Evolutionary conservation across 2,329 filamentous ascomycete species (phyloP), one percentile per base, ranked within the genome.

Genomic region (Trichoderma koningiopsis): DNA sequence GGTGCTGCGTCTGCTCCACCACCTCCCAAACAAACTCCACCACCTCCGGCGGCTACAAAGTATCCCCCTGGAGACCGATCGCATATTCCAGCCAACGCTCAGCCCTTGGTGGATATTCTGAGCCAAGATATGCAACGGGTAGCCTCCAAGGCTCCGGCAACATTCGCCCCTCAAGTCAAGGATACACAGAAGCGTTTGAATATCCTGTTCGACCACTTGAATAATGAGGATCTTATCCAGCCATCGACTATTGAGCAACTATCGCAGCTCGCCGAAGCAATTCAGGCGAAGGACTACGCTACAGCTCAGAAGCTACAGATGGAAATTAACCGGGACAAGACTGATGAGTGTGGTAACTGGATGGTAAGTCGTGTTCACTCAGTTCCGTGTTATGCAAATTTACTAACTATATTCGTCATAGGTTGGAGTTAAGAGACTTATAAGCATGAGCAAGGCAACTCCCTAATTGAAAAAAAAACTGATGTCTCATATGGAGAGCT

Each of bases 141-240:
- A 68, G 94, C 94, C 70, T 83, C 89, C 37, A 91, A 93, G 74
- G 96, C 96, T 0, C 96, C 96, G 22, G 84, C 91, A n/a, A 90
- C 91, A 19, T 97, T 96, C 82, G 91, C 92, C 72, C 87, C 90
- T 16, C 94, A 98, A 78, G 94, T 99, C 24, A 92, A 93, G 75
- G 96, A 98, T 78, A 96, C 94, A 2, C 93, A 97, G 79, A 97
- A 97, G 82, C 90, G 96, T 33, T 86, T 99, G 70, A 92, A 92
- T 75, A 90, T 97, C 61, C 84, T 99, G n/a, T 98, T 97, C 78
- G 95, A 99, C 77, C 94, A 97, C 79, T 85, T 99, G 58, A 99
- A 98, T 85, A 98, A 98, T 73, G 92, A 94, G 76, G 94, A 98
- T 76, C 84, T 97, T 52, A 85, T 98, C 67, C 92, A 91, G 82